phyloP scores from a whole-genome alignment of 495 filamentous ascomycete species.

The Pseudomonodictys pantanalensis region DNA sequence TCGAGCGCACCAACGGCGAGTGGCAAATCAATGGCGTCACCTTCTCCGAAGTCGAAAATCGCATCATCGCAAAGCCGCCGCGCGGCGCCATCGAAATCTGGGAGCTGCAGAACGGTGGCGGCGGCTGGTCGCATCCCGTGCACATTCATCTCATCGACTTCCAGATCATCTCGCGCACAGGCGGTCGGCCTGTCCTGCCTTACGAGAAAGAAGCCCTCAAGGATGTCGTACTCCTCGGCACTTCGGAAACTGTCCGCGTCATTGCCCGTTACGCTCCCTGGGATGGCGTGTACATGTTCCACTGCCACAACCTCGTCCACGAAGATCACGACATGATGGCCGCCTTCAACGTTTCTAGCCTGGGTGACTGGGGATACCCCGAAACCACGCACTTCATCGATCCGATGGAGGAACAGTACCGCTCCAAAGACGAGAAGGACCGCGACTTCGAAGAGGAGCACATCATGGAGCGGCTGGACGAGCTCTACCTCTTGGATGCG shows the following conservation, averaged over 20 bases:
- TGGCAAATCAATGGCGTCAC: slow-evolving; percentile 54
- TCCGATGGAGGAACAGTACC: slow-evolving; percentile 39
- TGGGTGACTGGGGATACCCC: slow-evolving; percentile 48
- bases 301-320: slow-evolving; percentile 58
- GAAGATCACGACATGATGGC: slow-evolving; percentile 64
- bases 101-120: slow-evolving; percentile 44
- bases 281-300: slow-evolving; percentile 54
- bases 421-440: slow-evolving; percentile 29
- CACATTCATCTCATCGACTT: slow-evolving; percentile 62
- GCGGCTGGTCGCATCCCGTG: slow-evolving; percentile 53
- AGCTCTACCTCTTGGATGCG: slow-evolving; percentile 22
- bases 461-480: slow-evolving; percentile 10
- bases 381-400: slow-evolving; percentile 45
- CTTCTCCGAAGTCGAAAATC: slow-evolving; percentile 48
- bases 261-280: slow-evolving; percentile 53
- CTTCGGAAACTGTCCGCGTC: slow-evolving; percentile 49
- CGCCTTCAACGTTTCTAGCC: slow-evolving; percentile 55
- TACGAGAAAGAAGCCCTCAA: slow-evolving; percentile 54
- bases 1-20: slow-evolving; percentile 45
- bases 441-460: slow-evolving; percentile 24
- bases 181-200: slow-evolving; percentile 39
- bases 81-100: slow-evolving; percentile 52
- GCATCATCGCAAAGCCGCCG: slow-evolving; percentile 51
- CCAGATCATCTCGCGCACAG: slow-evolving; percentile 47
- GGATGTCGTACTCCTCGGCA: slow-evolving; percentile 52